phyloP scores from a whole-genome alignment of 352 stramenopile species.

The Nothophytophthora sp. region DNA sequence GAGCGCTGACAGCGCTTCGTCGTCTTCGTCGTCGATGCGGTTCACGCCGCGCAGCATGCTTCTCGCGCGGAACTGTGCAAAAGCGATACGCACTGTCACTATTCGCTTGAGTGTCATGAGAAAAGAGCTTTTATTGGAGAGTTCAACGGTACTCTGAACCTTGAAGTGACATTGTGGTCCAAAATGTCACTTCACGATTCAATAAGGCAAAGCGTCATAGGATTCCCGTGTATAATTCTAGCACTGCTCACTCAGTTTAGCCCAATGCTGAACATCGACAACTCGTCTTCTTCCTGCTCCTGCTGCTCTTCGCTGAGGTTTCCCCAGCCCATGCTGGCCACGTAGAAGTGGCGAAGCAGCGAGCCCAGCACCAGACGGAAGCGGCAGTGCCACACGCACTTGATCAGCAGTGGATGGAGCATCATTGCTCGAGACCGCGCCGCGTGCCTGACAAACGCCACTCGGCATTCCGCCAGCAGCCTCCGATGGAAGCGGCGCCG shows the following conservation, averaged over 20 bases:
- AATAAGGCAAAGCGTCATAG: too few relatives aligned
- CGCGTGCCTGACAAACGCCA: constrained; percentile 3
- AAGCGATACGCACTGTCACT: background rate
- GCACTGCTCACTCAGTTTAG: constrained; percentile 12
- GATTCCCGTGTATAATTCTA: too few relatives aligned
- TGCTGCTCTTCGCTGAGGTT: constrained; percentile 13
- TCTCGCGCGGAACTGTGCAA: background rate
- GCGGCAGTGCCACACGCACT: constrained; percentile 14
- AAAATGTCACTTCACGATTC: too few relatives aligned
- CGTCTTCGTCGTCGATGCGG: constrained; percentile 33
- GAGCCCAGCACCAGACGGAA: constrained; percentile 8
- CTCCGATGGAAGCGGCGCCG: constrained; percentile 17
- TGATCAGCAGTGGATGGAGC: constrained; percentile 12
- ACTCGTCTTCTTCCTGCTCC: constrained; percentile 11
- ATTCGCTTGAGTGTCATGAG: background rate
- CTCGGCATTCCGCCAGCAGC: constrained; percentile 13
- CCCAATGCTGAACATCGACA: constrained; percentile 11
- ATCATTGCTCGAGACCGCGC: background rate
- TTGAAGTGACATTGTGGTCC: too few relatives aligned
- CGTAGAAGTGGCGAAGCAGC: constrained; percentile 14
- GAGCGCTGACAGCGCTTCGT: constrained; percentile 43
- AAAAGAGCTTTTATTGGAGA: constrained; percentile 4
- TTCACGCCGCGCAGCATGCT: constrained; percentile 21
- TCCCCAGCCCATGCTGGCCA: constrained; percentile 5
- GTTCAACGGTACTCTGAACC: too few relatives aligned